Conservation (phyloP, 768 basidiomycete genomes). For the Boletus pseudo-olivaceus region DNA sequence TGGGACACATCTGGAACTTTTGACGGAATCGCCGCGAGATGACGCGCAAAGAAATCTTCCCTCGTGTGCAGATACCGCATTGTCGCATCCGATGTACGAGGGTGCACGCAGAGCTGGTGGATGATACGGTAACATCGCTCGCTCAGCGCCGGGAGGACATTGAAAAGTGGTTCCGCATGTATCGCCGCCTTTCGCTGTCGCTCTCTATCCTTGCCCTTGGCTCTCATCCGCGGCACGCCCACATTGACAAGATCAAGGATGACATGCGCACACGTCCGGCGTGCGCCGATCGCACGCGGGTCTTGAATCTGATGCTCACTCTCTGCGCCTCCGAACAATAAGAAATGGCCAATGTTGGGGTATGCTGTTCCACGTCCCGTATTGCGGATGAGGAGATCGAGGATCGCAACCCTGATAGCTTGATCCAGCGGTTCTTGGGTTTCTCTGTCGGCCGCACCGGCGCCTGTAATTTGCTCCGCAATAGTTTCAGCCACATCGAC, state of each 20-base stretch:
- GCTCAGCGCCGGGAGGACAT: conserved; percentile 69
- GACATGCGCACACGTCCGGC: conserved; percentile 72
- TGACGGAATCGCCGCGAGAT: conserved; percentile 74
- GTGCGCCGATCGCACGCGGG: conserved; percentile 69
- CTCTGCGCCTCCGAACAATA: conserved; percentile 70
- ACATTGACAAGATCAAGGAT: conserved; percentile 72
- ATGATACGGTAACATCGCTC: conserved; percentile 83
- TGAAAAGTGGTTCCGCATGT: conserved; percentile 52
- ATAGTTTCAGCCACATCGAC: conserved; percentile 55
- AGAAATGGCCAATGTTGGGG: conserved; percentile 85
- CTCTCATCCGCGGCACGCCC: conserved; percentile 61
- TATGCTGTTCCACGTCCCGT: conserved; percentile 59
- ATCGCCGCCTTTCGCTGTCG: conserved; percentile 26
- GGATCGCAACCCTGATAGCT: conserved; percentile 68
- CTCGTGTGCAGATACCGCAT: conserved; percentile 84
- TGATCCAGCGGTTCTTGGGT: conserved; percentile 51
- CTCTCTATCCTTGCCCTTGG: conserved; percentile 38
- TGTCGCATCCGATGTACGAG: conserved; percentile 73
- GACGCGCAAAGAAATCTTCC: conserved; percentile 86
- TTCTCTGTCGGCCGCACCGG: conserved; percentile 61
- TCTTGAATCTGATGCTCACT: conserved; percentile 69
- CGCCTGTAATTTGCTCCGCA: conserved; percentile 65
- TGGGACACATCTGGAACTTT: conserved; percentile 48
- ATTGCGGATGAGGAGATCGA: conserved; percentile 79
- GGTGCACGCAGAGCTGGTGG: conserved; percentile 84